Percentiles rank a stretch among this genome's conserved stretches.
These are phyloP conservation scores for Populus tremula DNA, from an alignment of 345 rosid species.

Conservation along the genomic window DNA sequence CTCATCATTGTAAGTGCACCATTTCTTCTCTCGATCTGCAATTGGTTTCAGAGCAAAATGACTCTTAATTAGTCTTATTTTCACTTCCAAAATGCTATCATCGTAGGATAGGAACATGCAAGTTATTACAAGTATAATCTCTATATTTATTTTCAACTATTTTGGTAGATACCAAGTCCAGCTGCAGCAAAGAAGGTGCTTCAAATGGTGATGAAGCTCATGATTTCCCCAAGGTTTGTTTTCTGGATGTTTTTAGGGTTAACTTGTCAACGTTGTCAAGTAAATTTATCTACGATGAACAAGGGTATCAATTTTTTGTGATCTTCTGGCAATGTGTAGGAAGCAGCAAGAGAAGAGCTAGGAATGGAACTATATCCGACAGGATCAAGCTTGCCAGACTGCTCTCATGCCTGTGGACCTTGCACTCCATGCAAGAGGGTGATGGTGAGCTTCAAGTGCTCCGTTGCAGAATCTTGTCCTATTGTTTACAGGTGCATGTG, in stretches of 20 bases:
- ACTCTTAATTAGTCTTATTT: too few relatives aligned
- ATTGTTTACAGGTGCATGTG: constrained; percentile 27
- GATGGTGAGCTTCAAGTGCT: constrained; percentile 34
- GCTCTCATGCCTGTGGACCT: constrained; percentile 29
- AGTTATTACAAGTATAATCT: too few relatives aligned
- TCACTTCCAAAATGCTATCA: background rate
- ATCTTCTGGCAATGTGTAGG: constrained; percentile 7
- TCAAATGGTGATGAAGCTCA: background rate
- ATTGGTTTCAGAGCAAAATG: too few relatives aligned
- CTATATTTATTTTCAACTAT: background rate
- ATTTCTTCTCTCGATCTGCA: too few relatives aligned
- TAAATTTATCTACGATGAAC: background rate
- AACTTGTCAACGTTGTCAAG: background rate
- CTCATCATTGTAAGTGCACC: constrained; percentile 18
- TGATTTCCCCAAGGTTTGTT: constrained; percentile 15
- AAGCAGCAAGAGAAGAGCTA: constrained; percentile 18
- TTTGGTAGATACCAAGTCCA: constrained; percentile 9
- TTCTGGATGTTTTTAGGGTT: background rate
- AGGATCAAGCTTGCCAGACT: constrained; percentile 25
- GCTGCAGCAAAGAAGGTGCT: constrained; percentile 1
- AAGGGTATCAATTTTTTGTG: background rate
- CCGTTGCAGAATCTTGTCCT: constrained; percentile 25
- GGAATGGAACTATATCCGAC: constrained; percentile 52
- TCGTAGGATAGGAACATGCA: too few relatives aligned
- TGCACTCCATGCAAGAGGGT: constrained; percentile 33